Base-by-base conservation (phyloP, 139 green algal genomes). In the Zygnema cylindricum region DNA sequence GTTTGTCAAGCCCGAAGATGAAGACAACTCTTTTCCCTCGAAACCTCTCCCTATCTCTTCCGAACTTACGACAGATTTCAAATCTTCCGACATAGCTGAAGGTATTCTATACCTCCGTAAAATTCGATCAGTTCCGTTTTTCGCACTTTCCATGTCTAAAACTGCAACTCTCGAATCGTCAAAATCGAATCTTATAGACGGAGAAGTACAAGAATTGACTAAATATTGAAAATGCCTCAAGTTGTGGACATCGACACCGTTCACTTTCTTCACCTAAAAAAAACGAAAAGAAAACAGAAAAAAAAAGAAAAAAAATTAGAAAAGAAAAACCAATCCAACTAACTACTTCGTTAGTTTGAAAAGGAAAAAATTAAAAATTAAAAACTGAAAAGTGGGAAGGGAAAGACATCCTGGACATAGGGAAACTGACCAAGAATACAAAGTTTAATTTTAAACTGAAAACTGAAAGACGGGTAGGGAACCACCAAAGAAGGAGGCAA, bases 161-260 rank as follows among this genome's bases (percentile, higher is more conserved):
- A 94, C 93, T 43, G 94, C 90, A 7, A 95, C 49, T 0, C 94
- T 89, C 40, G 95, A 92, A 79, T 96, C 93, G 77, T 95, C 94
- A 73, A 96, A 76, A 71, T 95, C 92, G 32, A 95, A 92, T 1
- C 89, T 55, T 22, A 96, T 84, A 69, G 88, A 36, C 3, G 22
- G 36, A 49, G 49, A 57, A 3, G 36, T 73, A 38, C 78, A 84
- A 2, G 32, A 16, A 11, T 42, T 32, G 39, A 55, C 33, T 16
- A 79, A 41, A 41, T 69, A 43, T 54, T 83, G 71, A 82, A 89
- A n/a, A 36, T 85, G 85, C 73, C 85, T 25, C 38, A 89, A 1
- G 36, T 77, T 89, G 7, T 63, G 41, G 25, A 85, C 85, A 30
- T 85, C 73, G 42, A 43, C 42, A 42, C 85, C 41, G 86, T 91